Evolutionary conservation across 306 rosid species (phyloP).

Genomic region (Glycine soja): DNA sequence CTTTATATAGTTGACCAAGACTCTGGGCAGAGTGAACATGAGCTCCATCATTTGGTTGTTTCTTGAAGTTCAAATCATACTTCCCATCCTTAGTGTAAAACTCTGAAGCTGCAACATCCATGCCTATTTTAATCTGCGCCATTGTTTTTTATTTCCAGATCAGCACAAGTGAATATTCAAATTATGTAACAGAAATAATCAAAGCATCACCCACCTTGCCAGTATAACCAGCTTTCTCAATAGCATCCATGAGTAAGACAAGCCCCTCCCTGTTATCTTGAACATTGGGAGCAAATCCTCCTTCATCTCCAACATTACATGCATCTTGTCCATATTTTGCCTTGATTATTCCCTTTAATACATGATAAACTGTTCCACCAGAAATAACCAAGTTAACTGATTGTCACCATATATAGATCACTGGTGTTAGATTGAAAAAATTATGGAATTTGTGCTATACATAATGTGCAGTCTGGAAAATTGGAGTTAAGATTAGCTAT

Average conservation of each 20-base stretch:
- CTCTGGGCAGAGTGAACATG: constrained; percentile 80
- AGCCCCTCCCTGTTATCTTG: constrained; percentile 97
- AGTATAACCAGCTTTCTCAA: constrained; percentile 96
- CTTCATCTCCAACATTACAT: constrained; percentile 98
- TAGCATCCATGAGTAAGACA: constrained; percentile 92
- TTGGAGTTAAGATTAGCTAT: constrained; percentile 19
- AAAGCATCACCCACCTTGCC: constrained; percentile 72
- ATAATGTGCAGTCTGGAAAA: constrained; percentile 31
- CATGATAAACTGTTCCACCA: constrained; percentile 75
- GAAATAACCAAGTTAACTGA: constrained; percentile 29
- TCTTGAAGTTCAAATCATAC: constrained; percentile 93
- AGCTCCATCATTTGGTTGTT: constrained; percentile 90
- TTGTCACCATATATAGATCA: constrained; percentile 9
- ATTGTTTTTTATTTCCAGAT: constrained; percentile 34
- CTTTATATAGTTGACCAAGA: constrained; percentile 79
- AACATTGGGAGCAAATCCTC: constrained; percentile 98
- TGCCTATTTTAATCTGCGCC: constrained; percentile 95
- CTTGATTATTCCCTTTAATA: constrained; percentile 91
- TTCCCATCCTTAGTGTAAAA: constrained; percentile 82
- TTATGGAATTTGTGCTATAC: neutral
- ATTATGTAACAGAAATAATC: constrained; percentile 21
- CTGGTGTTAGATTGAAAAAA: neutral
- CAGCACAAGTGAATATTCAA: constrained; percentile 30
- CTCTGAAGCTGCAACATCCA: constrained; percentile 99
- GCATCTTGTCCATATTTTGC: constrained; percentile 99